Base-by-base conservation (phyloP, 2,329 filamentous ascomycete species). In the Talaromyces islandicus region DNA sequence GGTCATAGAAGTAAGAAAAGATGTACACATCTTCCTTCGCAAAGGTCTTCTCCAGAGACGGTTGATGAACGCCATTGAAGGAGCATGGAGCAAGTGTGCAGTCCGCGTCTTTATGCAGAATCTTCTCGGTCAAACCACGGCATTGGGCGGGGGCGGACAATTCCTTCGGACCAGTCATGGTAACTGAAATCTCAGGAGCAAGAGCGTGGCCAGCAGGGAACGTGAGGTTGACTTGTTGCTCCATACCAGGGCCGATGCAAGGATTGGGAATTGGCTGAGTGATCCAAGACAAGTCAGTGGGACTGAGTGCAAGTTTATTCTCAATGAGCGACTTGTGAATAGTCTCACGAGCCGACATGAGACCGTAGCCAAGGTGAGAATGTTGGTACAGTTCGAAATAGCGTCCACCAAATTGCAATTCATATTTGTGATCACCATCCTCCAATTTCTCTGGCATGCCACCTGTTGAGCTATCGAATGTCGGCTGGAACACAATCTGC, bases 1-100 rank as follows among this genome's bases (percentile, higher is more conserved):
- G 92, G 80, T 99, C 94, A 78, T 89, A 97, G 79, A 99, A 99
- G 83, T 96, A 99, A 30, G 91, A 96, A 78, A 99, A 93, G 67
- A 97, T 91, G 78, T 93, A 99, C 43, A 97, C 86, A 69, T 97
- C 92, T 76, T 97, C 93, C 64, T 83, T 84, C 27, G 90, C 81
- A 70, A 99, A 99, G 0, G 94, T 99, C 82, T 96, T 96, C 67
- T 86, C 87, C 54, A 99, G 83, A 24, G 89, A 88, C 10, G 94
- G 94, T 76, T 99, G 94, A 78, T 99, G 91, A 30, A 99, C 87
- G 65, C 94, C 94, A 74, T 96, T 96, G 86, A 99, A 99, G 1
- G 94, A 96, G 81, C 94, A 99, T n/a, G 94, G 94, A 0, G 90
- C 84, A 54, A 97, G 79, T 64, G 83, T 82, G 80, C 94, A 99